Evolutionary conservation across 129 eudicot genomes (phyloP), one percentile per base, ranked within the genome.

Genomic region (Escallonia herrerae): DNA sequence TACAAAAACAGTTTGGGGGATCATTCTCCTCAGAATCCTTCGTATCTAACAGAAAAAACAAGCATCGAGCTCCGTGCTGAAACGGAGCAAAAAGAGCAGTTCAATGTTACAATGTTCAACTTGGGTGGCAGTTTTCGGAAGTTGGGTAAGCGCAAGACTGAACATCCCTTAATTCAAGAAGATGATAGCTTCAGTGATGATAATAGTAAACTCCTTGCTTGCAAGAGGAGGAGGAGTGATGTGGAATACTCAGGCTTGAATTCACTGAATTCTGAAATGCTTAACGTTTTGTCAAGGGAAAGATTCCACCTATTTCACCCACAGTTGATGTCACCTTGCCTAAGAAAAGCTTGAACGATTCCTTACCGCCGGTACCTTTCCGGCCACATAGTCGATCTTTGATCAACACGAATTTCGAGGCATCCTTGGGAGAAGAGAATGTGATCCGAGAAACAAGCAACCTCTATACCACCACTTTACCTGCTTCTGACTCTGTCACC

Each of bases 51-150:
- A 2, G 86, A 80, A 7, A 74, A 75, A 58, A 46, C 67, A 4
- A 83, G 68, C 57, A 83, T 80, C 48, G 83, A 80, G 74, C 68
- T 84, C 51, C 77, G 74, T 41, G 64, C 80, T 33, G 72, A 65
- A 58, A 71, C 86, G 73, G 86, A 84, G 53, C 68, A 74, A 47
- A 77, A 80, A 60, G 63, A 66, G 65, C 67, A 73, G 5, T 68
- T 62, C n/a, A 77, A 81, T 46, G 80, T 86, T 6, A 71, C 75
- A 40, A 80, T 83, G 58, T 80, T 80, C 70, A 80, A 69, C 49
- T 1, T 77, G 40, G 74, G 72, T 33, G 64, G 50, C 37, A 76
- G 82, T 56, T 62, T 83, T 41, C 69, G 76, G 41, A 77, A 77
- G 22, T 53, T 80, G 44, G 60, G 66, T 2, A 71, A 62, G 49